phyloP scores from a whole-genome alignment of 805 yeast species.

The Tanozyma kutaoensis region DNA sequence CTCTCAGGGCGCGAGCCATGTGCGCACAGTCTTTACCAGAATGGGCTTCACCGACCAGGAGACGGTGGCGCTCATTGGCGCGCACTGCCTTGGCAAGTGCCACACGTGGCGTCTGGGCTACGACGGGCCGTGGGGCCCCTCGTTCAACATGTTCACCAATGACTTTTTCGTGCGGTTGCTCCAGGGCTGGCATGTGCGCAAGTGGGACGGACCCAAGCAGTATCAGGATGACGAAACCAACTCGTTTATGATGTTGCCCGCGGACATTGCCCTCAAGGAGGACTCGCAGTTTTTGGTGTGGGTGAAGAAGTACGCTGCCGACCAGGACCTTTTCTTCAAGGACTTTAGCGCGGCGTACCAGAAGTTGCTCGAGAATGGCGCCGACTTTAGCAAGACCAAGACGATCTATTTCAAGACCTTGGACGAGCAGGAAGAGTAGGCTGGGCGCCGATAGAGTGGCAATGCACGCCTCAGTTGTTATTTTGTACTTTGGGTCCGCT shows the following conservation, averaged over 20 bases:
- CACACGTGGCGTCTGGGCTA: slow-evolving; percentile 23
- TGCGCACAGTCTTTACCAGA: slow-evolving; percentile 30
- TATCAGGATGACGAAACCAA: slow-evolving; percentile 25
- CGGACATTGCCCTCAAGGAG: slow-evolving; percentile 40
- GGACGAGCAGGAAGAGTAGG: slow-evolving; percentile 4
- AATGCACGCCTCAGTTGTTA: neutral
- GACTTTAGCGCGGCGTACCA: slow-evolving; percentile 35
- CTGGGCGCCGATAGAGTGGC: neutral
- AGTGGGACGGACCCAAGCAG: slow-evolving; percentile 29
- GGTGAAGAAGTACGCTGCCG: slow-evolving; percentile 35
- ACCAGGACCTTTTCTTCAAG: slow-evolving; percentile 32
- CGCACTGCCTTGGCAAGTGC: slow-evolving; percentile 28
- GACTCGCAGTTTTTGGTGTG: slow-evolving; percentile 31
- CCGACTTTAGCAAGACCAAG: too few species aligned
- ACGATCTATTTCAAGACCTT: slow-evolving; percentile 2
- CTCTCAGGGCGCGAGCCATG: slow-evolving; percentile 28
- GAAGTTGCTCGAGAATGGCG: slow-evolving; percentile 31
- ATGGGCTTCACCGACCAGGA: slow-evolving; percentile 30
- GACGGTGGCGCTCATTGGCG: slow-evolving; percentile 28
- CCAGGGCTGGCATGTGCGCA: slow-evolving; percentile 39
- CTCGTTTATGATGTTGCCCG: slow-evolving; percentile 41
- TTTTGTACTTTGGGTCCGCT: neutral
- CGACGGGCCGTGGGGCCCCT: slow-evolving; percentile 28
- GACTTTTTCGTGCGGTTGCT: slow-evolving; percentile 25
- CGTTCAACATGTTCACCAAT: slow-evolving; percentile 26